phyloP scores from a whole-genome alignment of 139 green algal species.

The Auxenochlorella pyrenoidosa region DNA sequence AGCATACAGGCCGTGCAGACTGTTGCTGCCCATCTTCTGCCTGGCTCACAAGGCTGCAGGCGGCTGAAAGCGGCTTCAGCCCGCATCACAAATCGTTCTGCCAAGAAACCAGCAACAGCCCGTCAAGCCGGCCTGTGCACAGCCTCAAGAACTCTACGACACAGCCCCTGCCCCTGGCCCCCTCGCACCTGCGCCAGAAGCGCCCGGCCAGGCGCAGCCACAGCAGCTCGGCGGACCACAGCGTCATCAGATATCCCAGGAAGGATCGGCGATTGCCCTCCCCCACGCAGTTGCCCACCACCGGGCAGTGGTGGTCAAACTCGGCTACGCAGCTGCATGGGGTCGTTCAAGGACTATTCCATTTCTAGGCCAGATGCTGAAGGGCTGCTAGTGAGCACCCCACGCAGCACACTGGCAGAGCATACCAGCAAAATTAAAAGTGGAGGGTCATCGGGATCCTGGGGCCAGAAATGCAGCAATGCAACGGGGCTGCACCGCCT shows the following conservation, averaged over 20 bases:
- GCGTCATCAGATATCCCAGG: constrained; percentile 44
- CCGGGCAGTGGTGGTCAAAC: constrained; percentile 75
- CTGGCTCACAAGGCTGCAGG: too few relatives aligned
- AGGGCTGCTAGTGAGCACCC: too few relatives aligned
- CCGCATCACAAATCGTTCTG: neutral
- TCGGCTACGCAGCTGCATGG: constrained; percentile 53
- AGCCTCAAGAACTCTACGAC: neutral
- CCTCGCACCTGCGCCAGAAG: constrained; percentile 30
- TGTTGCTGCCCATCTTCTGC: too few relatives aligned
- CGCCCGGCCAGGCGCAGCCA: constrained; percentile 44
- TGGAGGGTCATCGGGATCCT: neutral
- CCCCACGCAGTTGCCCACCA: constrained; percentile 64
- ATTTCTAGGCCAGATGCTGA: too few relatives aligned
- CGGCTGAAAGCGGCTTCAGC: too few relatives aligned
- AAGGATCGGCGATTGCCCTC: constrained; percentile 58
- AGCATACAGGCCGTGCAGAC: neutral
- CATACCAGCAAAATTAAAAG: neutral
- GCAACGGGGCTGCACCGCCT: too few relatives aligned
- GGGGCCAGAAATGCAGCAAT: too few relatives aligned
- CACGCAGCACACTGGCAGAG: neutral
- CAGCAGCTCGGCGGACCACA: constrained; percentile 52
- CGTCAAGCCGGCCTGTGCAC: neutral
- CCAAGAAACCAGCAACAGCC: neutral
- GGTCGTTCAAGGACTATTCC: neutral
- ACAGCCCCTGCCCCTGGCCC: neutral